phyloP scores from a whole-genome alignment of 1,284 basidiomycete genomes.

The Peniophora sp. region DNA sequence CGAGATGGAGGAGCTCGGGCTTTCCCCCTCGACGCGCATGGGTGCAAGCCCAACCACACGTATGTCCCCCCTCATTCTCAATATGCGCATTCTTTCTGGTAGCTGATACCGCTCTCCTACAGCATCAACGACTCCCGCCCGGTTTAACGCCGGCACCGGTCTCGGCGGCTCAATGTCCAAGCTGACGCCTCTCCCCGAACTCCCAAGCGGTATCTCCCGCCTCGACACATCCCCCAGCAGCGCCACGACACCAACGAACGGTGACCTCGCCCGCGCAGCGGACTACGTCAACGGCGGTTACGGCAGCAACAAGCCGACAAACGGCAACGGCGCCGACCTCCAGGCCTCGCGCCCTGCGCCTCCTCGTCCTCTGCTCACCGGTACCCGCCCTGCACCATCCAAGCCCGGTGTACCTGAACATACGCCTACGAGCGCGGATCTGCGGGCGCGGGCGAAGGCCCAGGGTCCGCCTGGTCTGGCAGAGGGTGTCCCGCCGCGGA shows the following conservation, averaged over 20 bases:
- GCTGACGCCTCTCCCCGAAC: slow-evolving; percentile 29
- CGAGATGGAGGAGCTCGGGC: slow-evolving; percentile 68
- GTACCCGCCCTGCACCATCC: slow-evolving; percentile 31
- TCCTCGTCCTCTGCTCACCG: slow-evolving; percentile 40
- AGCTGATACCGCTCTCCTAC: background rate
- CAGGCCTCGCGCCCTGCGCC: slow-evolving; percentile 47
- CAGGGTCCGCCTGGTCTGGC: slow-evolving; percentile 35
- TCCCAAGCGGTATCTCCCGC: slow-evolving; percentile 36
- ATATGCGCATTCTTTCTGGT: background rate
- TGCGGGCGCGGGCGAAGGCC: slow-evolving; percentile 52
- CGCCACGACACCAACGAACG: slow-evolving; percentile 22
- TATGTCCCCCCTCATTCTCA: slow-evolving; percentile 15
- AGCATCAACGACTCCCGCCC: slow-evolving; percentile 30
- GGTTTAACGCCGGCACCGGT: slow-evolving; percentile 83
- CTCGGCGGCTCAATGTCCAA: slow-evolving; percentile 60
- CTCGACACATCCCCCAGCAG: slow-evolving; percentile 54
- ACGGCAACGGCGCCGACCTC: slow-evolving; percentile 18
- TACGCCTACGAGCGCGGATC: slow-evolving; percentile 53
- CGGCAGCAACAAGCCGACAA: slow-evolving; percentile 28
- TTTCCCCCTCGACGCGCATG: slow-evolving; percentile 13
- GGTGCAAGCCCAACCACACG: slow-evolving; percentile 10
- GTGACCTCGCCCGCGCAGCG: slow-evolving; percentile 46
- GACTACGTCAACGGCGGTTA: slow-evolving; percentile 59
- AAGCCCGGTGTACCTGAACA: slow-evolving; percentile 40
- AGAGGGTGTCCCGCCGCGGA: slow-evolving; percentile 29